Percentiles rank a stretch among this genome's conserved stretches.
Conservation (phyloP, 495 filamentous ascomycete genomes). For the Bryoglossum gracile region DNA sequence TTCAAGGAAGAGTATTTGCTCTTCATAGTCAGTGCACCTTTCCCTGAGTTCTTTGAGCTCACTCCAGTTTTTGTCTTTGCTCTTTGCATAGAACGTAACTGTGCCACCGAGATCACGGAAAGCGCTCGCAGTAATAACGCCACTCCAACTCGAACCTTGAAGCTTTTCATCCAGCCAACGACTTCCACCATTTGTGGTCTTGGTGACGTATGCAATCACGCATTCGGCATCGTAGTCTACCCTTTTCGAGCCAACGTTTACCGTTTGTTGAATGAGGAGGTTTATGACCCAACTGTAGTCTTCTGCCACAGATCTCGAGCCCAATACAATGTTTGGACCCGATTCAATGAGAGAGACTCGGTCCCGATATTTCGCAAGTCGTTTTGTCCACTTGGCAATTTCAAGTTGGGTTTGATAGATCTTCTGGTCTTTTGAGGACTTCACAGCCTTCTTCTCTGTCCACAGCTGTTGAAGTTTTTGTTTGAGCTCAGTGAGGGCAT, state of each 20-base stretch:
- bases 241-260: neutral
- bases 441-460: too few species aligned
- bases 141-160: neutral
- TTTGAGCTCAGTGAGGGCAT: too few species aligned
- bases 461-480: too few species aligned
- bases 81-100: neutral
- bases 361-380: neutral
- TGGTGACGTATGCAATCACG: neutral
- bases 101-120: neutral
- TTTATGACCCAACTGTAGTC: neutral
- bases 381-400: neutral
- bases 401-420: too few species aligned
- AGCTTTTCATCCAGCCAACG: neutral
- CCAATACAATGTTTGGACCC: neutral
- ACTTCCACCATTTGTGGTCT: neutral
- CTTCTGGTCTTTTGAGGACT: too few species aligned
- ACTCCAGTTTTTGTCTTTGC: neutral
- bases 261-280: neutral
- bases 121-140: neutral
- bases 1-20: neutral
- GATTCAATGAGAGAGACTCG: neutral
- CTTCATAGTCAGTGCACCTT: neutral
- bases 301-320: neutral
- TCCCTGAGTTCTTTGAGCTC: neutral
- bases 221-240: neutral